Evolutionary conservation across 2,329 filamentous ascomycete genomes (phyloP).

Genomic region (Onygenales sp.): DNA sequence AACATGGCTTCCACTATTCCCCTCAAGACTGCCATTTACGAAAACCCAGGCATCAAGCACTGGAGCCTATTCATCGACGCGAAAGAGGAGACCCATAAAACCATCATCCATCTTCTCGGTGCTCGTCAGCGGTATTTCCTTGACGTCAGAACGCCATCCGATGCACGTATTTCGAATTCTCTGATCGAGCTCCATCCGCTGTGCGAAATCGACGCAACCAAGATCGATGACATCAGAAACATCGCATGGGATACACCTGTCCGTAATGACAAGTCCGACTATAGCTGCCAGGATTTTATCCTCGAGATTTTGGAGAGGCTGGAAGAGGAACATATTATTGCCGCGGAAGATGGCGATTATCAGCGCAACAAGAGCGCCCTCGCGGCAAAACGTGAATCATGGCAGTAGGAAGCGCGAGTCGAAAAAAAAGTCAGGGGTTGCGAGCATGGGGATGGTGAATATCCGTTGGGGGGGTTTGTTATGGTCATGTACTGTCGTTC

Average conservation of each 20-base stretch:
- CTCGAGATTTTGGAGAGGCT: constrained; percentile 1
- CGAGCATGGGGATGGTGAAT: background rate
- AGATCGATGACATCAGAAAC: background rate
- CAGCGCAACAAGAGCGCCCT: background rate
- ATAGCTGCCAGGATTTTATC: constrained; percentile 2
- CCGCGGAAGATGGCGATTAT: background rate
- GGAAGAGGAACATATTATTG: background rate
- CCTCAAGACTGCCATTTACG: constrained; percentile 4
- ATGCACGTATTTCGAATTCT: background rate
- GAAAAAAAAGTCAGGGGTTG: background rate
- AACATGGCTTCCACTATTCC: constrained; percentile 2
- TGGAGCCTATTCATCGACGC: constrained; percentile 6
- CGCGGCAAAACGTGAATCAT: constrained; percentile 5
- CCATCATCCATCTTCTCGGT: constrained; percentile 5
- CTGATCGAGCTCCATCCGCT: background rate
- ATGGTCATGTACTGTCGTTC: background rate
- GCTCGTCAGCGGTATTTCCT: constrained; percentile 1
- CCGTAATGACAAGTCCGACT: background rate
- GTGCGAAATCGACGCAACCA: background rate
- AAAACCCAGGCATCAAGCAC: constrained; percentile 7
- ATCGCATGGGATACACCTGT: background rate
- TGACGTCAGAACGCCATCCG: background rate
- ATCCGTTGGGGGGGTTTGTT: background rate
- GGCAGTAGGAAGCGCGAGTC: constrained; percentile 1
- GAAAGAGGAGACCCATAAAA: background rate